These are phyloP conservation scores for Aspergillus sp. DNA, from an alignment of 2,329 filamentous ascomycete genomes.

Conservation along the genomic window DNA sequence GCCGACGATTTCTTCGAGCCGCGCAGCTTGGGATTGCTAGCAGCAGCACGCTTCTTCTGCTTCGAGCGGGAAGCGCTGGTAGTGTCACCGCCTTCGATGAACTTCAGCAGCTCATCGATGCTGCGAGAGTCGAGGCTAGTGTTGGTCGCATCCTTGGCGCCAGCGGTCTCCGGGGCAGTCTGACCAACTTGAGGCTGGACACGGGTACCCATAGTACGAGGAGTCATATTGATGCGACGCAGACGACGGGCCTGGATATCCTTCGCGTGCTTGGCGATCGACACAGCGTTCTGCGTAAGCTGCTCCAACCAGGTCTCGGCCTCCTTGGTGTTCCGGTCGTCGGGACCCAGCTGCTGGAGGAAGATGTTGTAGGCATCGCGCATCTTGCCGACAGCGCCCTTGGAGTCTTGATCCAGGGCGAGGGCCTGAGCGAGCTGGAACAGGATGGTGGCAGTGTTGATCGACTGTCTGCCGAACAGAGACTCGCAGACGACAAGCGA, in stretches of 20 bases:
- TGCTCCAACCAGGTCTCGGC: conserved; percentile 96
- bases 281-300: conserved; percentile 91
- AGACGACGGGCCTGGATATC: conserved; percentile 74
- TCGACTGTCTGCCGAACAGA: conserved; percentile 82
- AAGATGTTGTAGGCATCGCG: conserved; percentile 97
- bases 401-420: conserved; percentile 92
- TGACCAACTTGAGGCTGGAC: conserved; percentile 65
- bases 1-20: conserved; percentile 41
- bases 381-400: conserved; percentile 89
- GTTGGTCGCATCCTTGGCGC: conserved; percentile 26
- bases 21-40: conserved; percentile 45
- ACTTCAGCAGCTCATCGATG: conserved; percentile 90
- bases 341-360: conserved; percentile 76
- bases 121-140: conserved; percentile 69
- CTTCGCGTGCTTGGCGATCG: conserved; percentile 90
- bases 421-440: conserved; percentile 97
- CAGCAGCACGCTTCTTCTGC: conserved; percentile 45
- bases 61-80: conserved; percentile 38
- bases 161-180: conserved; percentile 51
- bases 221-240: conserved; percentile 68
- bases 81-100: conserved; percentile 73
- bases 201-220: conserved; percentile 55
- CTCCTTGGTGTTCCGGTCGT: conserved; percentile 97
- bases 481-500: conserved; percentile 85
- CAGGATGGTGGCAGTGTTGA: conserved; percentile 90